Conservation (phyloP, 2,329 filamentous ascomycete species). For the Raffaelea ambrosiae region DNA sequence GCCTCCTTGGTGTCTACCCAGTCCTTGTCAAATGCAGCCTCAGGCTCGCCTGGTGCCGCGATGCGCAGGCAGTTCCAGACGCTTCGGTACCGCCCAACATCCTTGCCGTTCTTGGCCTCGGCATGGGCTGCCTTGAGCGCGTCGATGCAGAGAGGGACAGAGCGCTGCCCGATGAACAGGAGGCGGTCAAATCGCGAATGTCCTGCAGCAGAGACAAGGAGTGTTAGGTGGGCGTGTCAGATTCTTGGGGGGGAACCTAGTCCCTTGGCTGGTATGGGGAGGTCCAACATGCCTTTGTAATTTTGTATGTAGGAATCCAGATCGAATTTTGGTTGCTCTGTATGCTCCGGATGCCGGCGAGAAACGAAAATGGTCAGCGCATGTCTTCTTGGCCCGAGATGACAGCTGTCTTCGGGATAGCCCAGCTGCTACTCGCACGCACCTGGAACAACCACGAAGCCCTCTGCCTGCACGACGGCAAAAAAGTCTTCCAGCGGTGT, state of each 20-base stretch:
- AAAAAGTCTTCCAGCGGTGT: too few species aligned
- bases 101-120: slow-evolving; percentile 68
- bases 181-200: slow-evolving; percentile 75
- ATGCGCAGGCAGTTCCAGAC: slow-evolving; percentile 57
- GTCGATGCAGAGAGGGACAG: slow-evolving; percentile 66
- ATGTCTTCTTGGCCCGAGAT: too few species aligned
- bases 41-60: slow-evolving; percentile 57
- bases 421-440: too few species aligned
- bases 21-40: slow-evolving; percentile 56
- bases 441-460: too few species aligned
- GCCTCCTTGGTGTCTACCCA: slow-evolving; percentile 67
- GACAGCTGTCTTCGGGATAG: too few species aligned
- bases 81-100: slow-evolving; percentile 62
- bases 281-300: too few species aligned
- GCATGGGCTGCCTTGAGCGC: slow-evolving; percentile 69
- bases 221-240: not conserved
- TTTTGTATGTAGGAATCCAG: not conserved
- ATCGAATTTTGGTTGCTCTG: not conserved
- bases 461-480: too few species aligned
- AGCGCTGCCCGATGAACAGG: slow-evolving; percentile 70
- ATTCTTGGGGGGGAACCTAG: slow-evolving; percentile 26
- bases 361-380: too few species aligned
- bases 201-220: slow-evolving; percentile 41
- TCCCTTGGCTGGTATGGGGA: too few species aligned
- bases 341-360: not conserved